Conservation (phyloP, 768 basidiomycete genomes). For the Trichaptum fuscoviolaceum region DNA sequence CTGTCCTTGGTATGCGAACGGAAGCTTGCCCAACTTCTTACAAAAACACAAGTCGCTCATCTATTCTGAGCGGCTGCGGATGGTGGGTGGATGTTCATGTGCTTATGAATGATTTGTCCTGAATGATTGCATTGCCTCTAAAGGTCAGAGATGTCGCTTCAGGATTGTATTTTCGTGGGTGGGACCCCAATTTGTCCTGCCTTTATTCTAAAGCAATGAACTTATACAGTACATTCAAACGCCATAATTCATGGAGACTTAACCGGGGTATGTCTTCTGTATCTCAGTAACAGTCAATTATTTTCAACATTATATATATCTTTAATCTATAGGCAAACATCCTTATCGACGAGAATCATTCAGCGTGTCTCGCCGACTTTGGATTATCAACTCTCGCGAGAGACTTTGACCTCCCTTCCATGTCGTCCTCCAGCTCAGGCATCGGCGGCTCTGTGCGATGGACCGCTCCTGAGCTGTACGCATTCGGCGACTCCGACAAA, state of each 20-base stretch:
- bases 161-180: background rate
- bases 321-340: too few relatives aligned
- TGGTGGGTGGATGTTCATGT: background rate
- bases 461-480: conserved; percentile 15
- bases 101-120: too few relatives aligned
- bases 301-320: too few relatives aligned
- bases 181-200: too few relatives aligned
- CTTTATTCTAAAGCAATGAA: background rate
- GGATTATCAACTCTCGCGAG: conserved; percentile 28
- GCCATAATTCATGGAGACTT: background rate
- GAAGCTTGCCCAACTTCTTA: conserved; percentile 8
- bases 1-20: conserved; percentile 11
- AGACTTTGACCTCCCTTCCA: conserved; percentile 15
- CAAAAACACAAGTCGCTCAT: conserved; percentile 4
- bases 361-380: conserved; percentile 31
- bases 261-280: conserved; percentile 1
- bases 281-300: too few relatives aligned
- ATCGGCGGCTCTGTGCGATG: conserved; percentile 5
- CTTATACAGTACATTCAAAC: background rate
- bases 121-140: too few relatives aligned
- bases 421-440: background rate
- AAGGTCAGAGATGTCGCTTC: conserved; percentile 1
- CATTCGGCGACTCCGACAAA: background rate
- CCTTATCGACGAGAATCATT: conserved; percentile 27
- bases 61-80: background rate